These are phyloP conservation scores for Globisporangium polare DNA, from an alignment of 352 stramenopile genomes.

Conservation along the genomic window DNA sequence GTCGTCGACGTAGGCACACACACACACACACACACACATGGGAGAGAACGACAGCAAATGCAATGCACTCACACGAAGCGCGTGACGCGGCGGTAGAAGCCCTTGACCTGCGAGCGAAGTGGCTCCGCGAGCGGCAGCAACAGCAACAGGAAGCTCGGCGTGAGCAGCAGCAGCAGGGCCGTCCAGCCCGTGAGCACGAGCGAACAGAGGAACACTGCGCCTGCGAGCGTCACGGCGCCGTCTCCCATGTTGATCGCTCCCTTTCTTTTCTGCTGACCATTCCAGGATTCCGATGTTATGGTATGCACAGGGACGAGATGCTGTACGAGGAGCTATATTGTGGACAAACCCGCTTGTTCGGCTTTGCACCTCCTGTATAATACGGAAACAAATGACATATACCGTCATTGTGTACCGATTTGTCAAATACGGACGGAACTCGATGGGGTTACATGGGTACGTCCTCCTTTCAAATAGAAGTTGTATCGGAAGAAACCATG, in stretches of 20 bases:
- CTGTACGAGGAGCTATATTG: too few relatives aligned
- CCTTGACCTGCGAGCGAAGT: conserved; percentile 18
- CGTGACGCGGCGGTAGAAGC: conserved; percentile 46
- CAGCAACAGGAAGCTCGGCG: conserved; percentile 49
- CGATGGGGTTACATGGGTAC: too few relatives aligned
- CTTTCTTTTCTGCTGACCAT: background rate
- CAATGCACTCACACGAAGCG: conserved; percentile 44
- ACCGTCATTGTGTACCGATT: too few relatives aligned
- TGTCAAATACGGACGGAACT: too few relatives aligned
- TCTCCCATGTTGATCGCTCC: conserved; percentile 20
- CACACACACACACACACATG: too few relatives aligned
- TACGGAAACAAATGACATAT: too few relatives aligned
- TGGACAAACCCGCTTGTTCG: too few relatives aligned
- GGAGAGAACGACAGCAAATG: background rate
- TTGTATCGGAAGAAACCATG: too few relatives aligned
- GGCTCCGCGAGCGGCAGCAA: conserved; percentile 23
- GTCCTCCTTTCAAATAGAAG: too few relatives aligned
- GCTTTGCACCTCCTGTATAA: too few relatives aligned
- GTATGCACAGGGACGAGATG: too few relatives aligned
- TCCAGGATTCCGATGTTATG: too few relatives aligned
- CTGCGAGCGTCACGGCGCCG: conserved; percentile 27
- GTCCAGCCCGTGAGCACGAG: conserved; percentile 56
- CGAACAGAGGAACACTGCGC: conserved; percentile 44
- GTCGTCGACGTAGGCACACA: background rate
- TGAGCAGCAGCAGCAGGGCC: conserved; percentile 46